These are phyloP conservation scores for Cardamine chenopodiifolia DNA, from an alignment of 345 rosid species.

Conservation along the genomic window DNA sequence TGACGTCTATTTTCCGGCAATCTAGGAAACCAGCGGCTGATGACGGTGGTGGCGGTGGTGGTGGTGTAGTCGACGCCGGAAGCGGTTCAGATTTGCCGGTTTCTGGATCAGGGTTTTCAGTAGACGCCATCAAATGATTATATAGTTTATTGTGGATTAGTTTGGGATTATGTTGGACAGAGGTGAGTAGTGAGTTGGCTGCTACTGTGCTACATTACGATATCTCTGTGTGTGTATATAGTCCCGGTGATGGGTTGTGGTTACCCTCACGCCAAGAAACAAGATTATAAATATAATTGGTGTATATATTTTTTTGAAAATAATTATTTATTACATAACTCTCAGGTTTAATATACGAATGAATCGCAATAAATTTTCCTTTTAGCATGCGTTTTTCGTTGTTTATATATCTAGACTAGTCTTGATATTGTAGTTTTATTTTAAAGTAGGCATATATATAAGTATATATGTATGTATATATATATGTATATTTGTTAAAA, in stretches of 20 bases:
- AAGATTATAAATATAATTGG: neutral
- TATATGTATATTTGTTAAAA: no score
- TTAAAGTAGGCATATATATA: neutral
- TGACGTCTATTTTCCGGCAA: slow-evolving; percentile 45
- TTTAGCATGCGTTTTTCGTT: neutral
- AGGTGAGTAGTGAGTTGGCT: neutral
- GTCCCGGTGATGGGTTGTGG: neutral
- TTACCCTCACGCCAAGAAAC: slow-evolving; percentile 39
- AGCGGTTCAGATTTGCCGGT: slow-evolving; percentile 34
- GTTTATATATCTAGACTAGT: neutral
- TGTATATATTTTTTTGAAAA: neutral
- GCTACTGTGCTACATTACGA: neutral
- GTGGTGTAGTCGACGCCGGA: slow-evolving; percentile 21
- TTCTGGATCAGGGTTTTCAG: slow-evolving; percentile 48
- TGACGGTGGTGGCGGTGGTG: slow-evolving; percentile 21
- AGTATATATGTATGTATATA: no score
- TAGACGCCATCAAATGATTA: slow-evolving; percentile 51
- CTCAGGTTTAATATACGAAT: neutral
- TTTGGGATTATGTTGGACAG: neutral
- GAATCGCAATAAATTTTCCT: neutral
- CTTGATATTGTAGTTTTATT: neutral
- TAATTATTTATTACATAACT: neutral
- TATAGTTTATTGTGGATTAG: neutral
- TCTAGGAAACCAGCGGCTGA: slow-evolving; percentile 26
- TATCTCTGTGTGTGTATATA: slow-evolving; percentile 12